Evolutionary conservation across 148 eudicot genomes (phyloP), one percentile per base, ranked within the genome.

Genomic region (Silene conica): DNA sequence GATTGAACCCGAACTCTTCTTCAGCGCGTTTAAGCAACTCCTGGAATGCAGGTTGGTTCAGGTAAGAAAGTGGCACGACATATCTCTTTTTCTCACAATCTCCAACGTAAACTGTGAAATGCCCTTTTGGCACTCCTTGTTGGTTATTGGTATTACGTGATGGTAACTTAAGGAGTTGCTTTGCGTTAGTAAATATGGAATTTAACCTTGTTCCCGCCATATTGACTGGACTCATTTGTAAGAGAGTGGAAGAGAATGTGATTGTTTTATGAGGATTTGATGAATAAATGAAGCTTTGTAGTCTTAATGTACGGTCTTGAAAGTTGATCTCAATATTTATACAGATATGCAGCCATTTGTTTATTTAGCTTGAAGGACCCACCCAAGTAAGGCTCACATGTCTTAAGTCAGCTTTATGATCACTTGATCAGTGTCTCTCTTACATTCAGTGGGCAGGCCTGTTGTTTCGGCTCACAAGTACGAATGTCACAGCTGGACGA

Each of bases 1-100:
- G 89, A 73, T 84, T 77, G 57, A 73, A 89, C 1, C 91, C 89
- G 21, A 77, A 87, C 52, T 89, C 88, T 69, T 89, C 89, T 77
- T 89, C 88, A 22, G 91, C 85, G 4, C 64, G 64, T 14, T 55
- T 69, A 26, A 87, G 80, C 71, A 86, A 67, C 22, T 82, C 79
- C 71, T 82, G 89, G 59, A 89, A 89, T 20, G 75, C 77, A 38
- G 89, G 89, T 21, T 87, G 80, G 20, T 76, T 84, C 82, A 89
- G 73, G 85, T 78, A 87, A 14, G 91, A 71, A 28, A 85, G 50
- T 8, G 90, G 90, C 46, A 89, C 80, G 19, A 85, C 87, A 61
- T 67, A 82, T 23, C 87, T 67, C 69, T 74, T 83, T 78, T 75
- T 85, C 55, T 81, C 76, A 15, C 9, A 2, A 20, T 83, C 86